Conservation (phyloP, 495 filamentous ascomycete species). For the Penicillium fimorum region DNA sequence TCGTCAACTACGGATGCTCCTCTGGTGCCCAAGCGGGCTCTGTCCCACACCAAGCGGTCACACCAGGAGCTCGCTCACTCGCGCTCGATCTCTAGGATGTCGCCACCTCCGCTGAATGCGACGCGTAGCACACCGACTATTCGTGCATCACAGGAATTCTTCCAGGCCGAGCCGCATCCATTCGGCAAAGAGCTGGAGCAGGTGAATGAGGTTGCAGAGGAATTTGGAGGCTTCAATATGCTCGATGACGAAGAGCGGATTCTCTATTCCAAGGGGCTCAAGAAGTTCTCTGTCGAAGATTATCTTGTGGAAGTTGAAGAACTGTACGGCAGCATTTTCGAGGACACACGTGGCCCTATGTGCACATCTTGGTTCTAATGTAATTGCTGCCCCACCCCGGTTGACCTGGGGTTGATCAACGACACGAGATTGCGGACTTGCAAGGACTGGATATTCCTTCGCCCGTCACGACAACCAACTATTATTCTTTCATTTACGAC, state of each 20-base stretch:
- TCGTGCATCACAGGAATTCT: slow-evolving; percentile 44
- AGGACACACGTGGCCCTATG: slow-evolving; percentile 44
- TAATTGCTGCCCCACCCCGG: slow-evolving; percentile 15
- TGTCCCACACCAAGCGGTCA: slow-evolving; percentile 81
- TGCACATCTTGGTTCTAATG: slow-evolving; percentile 44
- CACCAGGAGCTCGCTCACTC: slow-evolving; percentile 66
- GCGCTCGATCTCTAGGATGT: slow-evolving; percentile 57
- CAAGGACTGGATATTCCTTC: slow-evolving; percentile 27
- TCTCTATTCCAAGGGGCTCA: slow-evolving; percentile 62
- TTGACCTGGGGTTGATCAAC: slow-evolving; percentile 28
- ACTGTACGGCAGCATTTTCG: slow-evolving; percentile 56
- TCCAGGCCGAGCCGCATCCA: slow-evolving; percentile 46
- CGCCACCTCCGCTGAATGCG: slow-evolving; percentile 40
- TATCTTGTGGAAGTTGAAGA: slow-evolving; percentile 80
- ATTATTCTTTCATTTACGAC: slow-evolving; percentile 31
- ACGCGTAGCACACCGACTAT: slow-evolving; percentile 36
- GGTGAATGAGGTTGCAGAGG: slow-evolving; percentile 73
- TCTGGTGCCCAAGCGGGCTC: slow-evolving; percentile 67
- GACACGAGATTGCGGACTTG: slow-evolving; percentile 16
- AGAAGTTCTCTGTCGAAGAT: slow-evolving; percentile 74
- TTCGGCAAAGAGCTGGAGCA: slow-evolving; percentile 53
- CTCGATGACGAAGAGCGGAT: slow-evolving; percentile 71
- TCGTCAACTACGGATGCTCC: slow-evolving; percentile 55
- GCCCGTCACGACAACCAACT: slow-evolving; percentile 32
- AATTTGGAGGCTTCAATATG: slow-evolving; percentile 66